Percentiles rank a stretch among this genome's conserved stretches.
Evolutionary conservation across 768 basidiomycete species (phyloP).

Genomic region (Arthromyces matolae): DNA sequence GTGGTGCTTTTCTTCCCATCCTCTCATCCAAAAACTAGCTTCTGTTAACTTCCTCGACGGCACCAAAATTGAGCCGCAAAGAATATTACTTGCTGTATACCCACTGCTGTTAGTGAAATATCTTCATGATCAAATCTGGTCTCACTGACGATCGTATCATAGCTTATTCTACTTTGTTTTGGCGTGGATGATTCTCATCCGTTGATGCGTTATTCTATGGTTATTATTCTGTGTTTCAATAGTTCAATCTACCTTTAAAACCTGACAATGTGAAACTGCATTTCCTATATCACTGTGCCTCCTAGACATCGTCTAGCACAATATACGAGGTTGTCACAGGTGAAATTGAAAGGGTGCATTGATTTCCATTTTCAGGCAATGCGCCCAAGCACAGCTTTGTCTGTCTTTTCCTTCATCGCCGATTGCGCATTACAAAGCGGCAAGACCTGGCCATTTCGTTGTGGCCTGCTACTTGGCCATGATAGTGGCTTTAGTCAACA

Average conservation of each 20-base stretch:
- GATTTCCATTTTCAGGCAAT: too few species aligned
- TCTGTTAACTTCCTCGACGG: constrained; percentile 95
- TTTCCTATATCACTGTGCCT: too few species aligned
- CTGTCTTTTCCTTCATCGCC: too few species aligned
- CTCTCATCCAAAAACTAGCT: constrained; percentile 47
- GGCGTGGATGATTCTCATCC: constrained; percentile 96
- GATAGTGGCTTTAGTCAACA: constrained; percentile 8
- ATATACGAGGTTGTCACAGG: too few species aligned
- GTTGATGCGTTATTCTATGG: constrained; percentile 36
- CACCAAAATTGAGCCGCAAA: constrained; percentile 87
- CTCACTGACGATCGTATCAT: neutral
- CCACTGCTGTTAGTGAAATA: constrained; percentile 70
- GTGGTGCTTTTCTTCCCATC: neutral
- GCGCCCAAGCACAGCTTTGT: too few species aligned
- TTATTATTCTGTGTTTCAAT: constrained; percentile 4
- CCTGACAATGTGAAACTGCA: neutral
- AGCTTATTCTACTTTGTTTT: constrained; percentile 92
- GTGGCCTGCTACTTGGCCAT: neutral
- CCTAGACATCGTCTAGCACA: too few species aligned
- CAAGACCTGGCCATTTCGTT: too few species aligned
- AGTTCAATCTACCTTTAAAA: neutral
- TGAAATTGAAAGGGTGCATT: too few species aligned
- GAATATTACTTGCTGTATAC: constrained; percentile 91
- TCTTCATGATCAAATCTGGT: neutral
- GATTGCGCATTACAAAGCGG: too few species aligned